Percentiles rank a stretch among this genome's conserved stretches.
Evolutionary conservation across 805 yeast species (phyloP).

Genomic region (Teunomyces cretensis): DNA sequence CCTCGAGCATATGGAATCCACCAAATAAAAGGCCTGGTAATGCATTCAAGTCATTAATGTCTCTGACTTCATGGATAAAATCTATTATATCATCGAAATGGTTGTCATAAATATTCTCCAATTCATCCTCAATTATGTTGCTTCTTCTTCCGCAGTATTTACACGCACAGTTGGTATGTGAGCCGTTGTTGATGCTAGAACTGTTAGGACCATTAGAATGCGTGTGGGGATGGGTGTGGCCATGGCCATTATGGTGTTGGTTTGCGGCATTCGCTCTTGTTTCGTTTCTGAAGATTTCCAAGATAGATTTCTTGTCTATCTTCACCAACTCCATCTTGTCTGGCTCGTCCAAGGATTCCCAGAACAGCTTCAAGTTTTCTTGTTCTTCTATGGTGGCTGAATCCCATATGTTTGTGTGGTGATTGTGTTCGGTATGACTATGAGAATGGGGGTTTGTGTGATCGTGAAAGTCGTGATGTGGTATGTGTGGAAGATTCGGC

Average conservation of each 20-base stretch:
- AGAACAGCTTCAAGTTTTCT: constrained; percentile 52
- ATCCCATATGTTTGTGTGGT: constrained; percentile 43
- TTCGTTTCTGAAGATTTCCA: constrained; percentile 57
- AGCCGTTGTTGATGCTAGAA: constrained; percentile 4
- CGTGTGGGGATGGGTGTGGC: constrained; percentile 39
- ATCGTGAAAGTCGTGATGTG: constrained; percentile 6
- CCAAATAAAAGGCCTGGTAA: constrained; percentile 36
- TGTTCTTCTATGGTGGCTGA: constrained; percentile 50
- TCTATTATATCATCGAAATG: constrained; percentile 53
- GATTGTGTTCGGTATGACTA: constrained; percentile 1
- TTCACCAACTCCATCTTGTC: constrained; percentile 61
- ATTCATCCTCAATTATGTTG: constrained; percentile 69
- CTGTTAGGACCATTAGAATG: constrained; percentile 9
- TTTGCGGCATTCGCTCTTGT: constrained; percentile 13
- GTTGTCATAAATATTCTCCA: constrained; percentile 69
- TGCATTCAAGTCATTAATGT: constrained; percentile 35
- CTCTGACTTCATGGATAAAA: constrained; percentile 38
- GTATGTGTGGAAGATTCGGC: constrained; percentile 5
- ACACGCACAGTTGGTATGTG: constrained; percentile 56
- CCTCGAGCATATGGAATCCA: constrained; percentile 36
- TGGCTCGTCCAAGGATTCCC: constrained; percentile 64
- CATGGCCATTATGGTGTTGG: constrained; percentile 24
- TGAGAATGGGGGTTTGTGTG: constrained; percentile 9
- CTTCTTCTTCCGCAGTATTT: constrained; percentile 75
- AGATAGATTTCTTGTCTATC: constrained; percentile 68